Evolutionary conservation across 768 basidiomycete species (phyloP).

Genomic region (Phlebiopsis flavidoalba): DNA sequence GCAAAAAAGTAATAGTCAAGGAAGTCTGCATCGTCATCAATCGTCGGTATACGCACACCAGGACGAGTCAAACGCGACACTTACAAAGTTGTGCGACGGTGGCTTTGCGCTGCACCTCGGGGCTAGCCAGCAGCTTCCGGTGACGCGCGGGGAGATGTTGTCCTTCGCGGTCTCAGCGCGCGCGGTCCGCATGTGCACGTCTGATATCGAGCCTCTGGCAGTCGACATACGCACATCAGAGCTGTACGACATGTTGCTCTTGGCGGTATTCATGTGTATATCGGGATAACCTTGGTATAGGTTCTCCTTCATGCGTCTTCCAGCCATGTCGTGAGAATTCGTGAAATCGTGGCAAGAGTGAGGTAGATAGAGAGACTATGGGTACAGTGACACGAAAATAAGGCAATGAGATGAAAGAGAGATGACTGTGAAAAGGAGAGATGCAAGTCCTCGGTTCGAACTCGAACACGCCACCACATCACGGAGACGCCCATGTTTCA

Average conservation of each 20-base stretch:
- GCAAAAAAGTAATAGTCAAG: slow-evolving; percentile 99
- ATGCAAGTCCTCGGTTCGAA: neutral
- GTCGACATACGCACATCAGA: slow-evolving; percentile 62
- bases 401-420: neutral
- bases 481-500: neutral
- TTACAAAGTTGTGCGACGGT: slow-evolving; percentile 95
- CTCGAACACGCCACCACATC: neutral
- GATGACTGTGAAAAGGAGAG: neutral
- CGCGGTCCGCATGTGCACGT: slow-evolving; percentile 69
- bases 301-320: slow-evolving; percentile 9
- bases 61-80: slow-evolving; percentile 23
- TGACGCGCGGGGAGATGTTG: slow-evolving; percentile 78
- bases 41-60: slow-evolving; percentile 1
- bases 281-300: slow-evolving; percentile 50
- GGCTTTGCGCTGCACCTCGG: slow-evolving; percentile 91
- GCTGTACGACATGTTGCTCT: slow-evolving; percentile 39
- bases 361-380: neutral
- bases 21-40: slow-evolving; percentile 55
- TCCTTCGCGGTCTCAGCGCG: slow-evolving; percentile 48
- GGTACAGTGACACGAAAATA: neutral
- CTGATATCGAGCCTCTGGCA: slow-evolving; percentile 49
- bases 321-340: slow-evolving; percentile 2
- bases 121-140: slow-evolving; percentile 72
- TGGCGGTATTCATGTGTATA: slow-evolving; percentile 78
- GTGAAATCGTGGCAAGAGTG: neutral